Evolutionary conservation across 176 grass and related monocot genomes (phyloP), one percentile per base, ranked within the genome.

Genomic region (Olyra latifolia): DNA sequence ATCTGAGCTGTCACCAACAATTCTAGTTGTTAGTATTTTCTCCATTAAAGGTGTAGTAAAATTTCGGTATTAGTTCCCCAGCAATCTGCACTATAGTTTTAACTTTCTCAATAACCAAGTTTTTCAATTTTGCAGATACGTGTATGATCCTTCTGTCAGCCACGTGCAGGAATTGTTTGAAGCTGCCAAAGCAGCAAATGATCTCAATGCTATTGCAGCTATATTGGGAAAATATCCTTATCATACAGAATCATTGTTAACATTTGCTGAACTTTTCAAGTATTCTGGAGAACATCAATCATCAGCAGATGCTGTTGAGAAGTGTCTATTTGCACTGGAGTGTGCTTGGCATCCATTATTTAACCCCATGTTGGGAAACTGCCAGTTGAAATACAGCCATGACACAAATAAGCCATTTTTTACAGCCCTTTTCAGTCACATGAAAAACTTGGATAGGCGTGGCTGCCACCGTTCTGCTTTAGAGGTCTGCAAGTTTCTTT

Each of bases 251-350:
- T 91, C 96, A 48, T 65, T 95, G 49, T 87, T 98, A 49, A 98
- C 92, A 56, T 98, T 98, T 91, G 92, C 92, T 32, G 96, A 98
- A 55, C 80, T 95, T 65, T 95, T 95, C 79, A 98, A 92, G 82
- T 98, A 98, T 85, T 95, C 92, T 69, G 96, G 96, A 85, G 96
- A 98, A 68, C 90, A 95, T 89, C 96, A 98, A 67, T 90, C 88
- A 29, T 93, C 90, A 65, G 74, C 86, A 66, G 96, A 98, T 48
- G 80, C 88, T 54, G 89, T 95, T 75, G 92, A 86, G 69, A 98
- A 98, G 88, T 93, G 92, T 48, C 79, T 98, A 50, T 98, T 93
- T 77, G 92, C 92, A 59, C 71, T 98, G 50, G 96, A 98, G 65
- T 98, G 92, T 83, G 96, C 90, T 74, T 98, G 90, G 80, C 88